phyloP scores from a whole-genome alignment of 768 basidiomycete genomes.

The Suillus tomentosus region DNA sequence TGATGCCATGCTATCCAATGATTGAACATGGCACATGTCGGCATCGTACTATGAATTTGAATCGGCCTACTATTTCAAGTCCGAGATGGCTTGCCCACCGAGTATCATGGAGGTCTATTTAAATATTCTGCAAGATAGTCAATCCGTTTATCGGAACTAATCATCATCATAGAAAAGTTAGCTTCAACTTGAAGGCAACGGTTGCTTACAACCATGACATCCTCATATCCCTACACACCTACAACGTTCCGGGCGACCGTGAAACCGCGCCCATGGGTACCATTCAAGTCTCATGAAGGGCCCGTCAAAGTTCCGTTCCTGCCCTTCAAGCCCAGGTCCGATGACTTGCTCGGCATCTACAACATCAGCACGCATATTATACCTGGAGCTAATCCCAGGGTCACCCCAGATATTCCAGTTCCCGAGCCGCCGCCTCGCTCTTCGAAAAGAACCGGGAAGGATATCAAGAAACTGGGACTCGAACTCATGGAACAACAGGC shows the following conservation, averaged over 20 bases:
- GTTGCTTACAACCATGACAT: not conserved
- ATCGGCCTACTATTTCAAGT: too few species aligned
- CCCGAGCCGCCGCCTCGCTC: conserved; percentile 22
- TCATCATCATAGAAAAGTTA: not conserved
- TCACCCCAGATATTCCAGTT: conserved; percentile 25
- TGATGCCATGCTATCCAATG: too few species aligned
- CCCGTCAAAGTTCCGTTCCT: conserved; percentile 17
- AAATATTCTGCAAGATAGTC: not conserved
- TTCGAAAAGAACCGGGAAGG: conserved; percentile 3
- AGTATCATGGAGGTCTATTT: too few species aligned
- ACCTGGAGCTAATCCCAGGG: conserved; percentile 30
- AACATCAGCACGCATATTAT: conserved; percentile 32
- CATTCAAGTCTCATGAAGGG: conserved; percentile 20
- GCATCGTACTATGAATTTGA: too few species aligned
- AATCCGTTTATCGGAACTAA: not conserved
- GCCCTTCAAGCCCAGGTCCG: conserved; percentile 22
- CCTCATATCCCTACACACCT: conserved; percentile 25
- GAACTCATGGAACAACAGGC: conserved; percentile 23
- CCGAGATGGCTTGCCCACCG: too few species aligned
- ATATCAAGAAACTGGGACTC: conserved; percentile 17
- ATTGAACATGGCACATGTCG: too few species aligned
- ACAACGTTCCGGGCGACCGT: conserved; percentile 19
- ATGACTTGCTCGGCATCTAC: conserved; percentile 23
- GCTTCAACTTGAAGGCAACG: not conserved
- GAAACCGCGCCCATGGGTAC: conserved; percentile 25